A percentile compares a stretch with the other conserved stretches of the same genome.
These are phyloP conservation scores for Penicillium riverlandense DNA, from an alignment of 495 filamentous ascomycete genomes.

Conservation along the genomic window DNA sequence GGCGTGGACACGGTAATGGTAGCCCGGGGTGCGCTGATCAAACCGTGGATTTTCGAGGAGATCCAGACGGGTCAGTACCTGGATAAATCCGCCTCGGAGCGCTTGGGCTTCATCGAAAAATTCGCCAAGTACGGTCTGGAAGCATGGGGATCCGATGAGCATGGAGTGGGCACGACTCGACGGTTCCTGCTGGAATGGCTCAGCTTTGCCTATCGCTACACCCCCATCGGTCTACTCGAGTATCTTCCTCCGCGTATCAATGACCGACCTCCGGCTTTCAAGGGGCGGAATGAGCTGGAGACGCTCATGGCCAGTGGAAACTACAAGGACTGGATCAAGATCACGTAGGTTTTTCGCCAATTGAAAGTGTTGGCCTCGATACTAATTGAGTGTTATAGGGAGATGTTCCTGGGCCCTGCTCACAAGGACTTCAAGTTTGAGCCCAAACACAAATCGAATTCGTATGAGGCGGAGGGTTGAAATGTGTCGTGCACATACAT, in stretches of 20 bases:
- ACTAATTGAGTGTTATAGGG: constrained; percentile 44
- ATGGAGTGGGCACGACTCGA: constrained; percentile 80
- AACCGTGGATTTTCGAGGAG: constrained; percentile 97
- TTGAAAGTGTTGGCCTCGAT: not conserved
- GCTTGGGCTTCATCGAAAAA: constrained; percentile 75
- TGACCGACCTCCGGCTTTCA: constrained; percentile 77
- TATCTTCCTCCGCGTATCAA: constrained; percentile 78
- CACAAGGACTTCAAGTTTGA: constrained; percentile 87
- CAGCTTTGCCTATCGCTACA: constrained; percentile 84
- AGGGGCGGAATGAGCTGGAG: constrained; percentile 83
- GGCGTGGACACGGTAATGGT: constrained; percentile 87
- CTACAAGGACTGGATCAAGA: constrained; percentile 97
- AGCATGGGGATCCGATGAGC: constrained; percentile 90
- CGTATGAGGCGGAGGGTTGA: constrained; percentile 60
- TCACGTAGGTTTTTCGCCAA: constrained; percentile 58
- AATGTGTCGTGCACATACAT: not conserved
- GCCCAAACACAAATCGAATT: constrained; percentile 97
- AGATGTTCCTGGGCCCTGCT: constrained; percentile 94
- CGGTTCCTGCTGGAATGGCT: constrained; percentile 92
- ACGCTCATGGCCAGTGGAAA: constrained; percentile 80
- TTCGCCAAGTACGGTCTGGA: constrained; percentile 87
- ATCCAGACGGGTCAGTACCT: constrained; percentile 87
- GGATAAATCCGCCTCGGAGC: constrained; percentile 86
- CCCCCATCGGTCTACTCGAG: constrained; percentile 84
- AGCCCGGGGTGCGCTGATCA: constrained; percentile 83